These are phyloP conservation scores for Corynespora cassiicola DNA, from an alignment of 2,329 filamentous ascomycete species.

Conservation along the genomic window DNA sequence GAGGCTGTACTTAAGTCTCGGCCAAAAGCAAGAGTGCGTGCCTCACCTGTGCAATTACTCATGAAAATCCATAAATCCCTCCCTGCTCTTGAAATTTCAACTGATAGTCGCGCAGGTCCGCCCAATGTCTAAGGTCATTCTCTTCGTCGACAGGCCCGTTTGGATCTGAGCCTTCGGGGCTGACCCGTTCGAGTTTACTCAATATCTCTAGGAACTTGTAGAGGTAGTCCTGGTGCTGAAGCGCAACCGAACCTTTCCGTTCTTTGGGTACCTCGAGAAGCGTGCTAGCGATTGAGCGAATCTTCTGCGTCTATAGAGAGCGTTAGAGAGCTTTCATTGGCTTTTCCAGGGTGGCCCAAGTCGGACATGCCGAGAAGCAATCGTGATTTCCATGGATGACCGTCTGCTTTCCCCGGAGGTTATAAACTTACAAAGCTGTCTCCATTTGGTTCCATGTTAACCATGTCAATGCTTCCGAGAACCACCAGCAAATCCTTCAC, in stretches of 20 bases:
- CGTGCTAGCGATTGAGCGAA: slow-evolving; percentile 82
- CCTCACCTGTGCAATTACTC: slow-evolving; percentile 4
- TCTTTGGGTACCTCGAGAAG: slow-evolving; percentile 69
- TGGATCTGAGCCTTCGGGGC: slow-evolving; percentile 45
- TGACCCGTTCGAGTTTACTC: slow-evolving; percentile 73
- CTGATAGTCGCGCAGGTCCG: slow-evolving; percentile 79
- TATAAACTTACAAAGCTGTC: slow-evolving; percentile 65
- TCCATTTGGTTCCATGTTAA: slow-evolving; percentile 79
- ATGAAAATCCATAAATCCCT: slow-evolving; percentile 56
- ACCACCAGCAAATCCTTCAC: slow-evolving; percentile 79
- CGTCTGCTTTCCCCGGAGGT: no score
- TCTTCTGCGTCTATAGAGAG: slow-evolving; percentile 85
- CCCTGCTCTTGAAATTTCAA: slow-evolving; percentile 72
- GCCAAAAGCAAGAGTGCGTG: not conserved
- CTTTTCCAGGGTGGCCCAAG: not conserved
- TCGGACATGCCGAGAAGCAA: no score
- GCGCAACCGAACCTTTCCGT: slow-evolving; percentile 58
- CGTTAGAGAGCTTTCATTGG: not conserved
- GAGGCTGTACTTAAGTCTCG: no score
- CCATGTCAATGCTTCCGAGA: slow-evolving; percentile 78
- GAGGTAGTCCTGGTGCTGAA: slow-evolving; percentile 74
- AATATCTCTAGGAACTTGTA: slow-evolving; percentile 76
- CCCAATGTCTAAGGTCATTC: slow-evolving; percentile 78
- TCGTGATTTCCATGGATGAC: not conserved
- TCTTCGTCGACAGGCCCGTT: slow-evolving; percentile 67